A percentile compares a stretch with the other conserved stretches of the same genome.
phyloP scores from a whole-genome alignment of 148 eudicot genomes.

The Rhododendron vialii region DNA sequence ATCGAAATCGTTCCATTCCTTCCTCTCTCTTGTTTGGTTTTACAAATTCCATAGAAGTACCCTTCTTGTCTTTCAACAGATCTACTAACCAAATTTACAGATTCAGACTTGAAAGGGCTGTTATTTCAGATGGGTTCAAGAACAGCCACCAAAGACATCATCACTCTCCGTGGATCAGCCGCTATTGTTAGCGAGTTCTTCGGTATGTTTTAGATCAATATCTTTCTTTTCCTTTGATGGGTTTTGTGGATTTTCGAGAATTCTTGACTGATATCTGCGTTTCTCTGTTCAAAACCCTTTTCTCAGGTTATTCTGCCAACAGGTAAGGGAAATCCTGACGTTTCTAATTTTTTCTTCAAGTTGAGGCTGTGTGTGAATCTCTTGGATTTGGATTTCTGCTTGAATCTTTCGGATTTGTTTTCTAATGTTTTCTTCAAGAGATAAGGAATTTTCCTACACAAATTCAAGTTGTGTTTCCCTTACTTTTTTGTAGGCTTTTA shows the following conservation, averaged over 20 bases:
- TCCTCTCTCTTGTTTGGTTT: background rate
- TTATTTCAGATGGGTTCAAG: constrained; percentile 60
- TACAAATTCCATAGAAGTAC: background rate
- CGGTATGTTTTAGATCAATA: constrained; percentile 31
- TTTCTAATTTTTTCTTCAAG: background rate
- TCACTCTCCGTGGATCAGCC: constrained; percentile 92
- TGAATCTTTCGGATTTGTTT: background rate
- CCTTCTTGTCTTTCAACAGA: background rate
- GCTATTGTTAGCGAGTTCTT: constrained; percentile 93
- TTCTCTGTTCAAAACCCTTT: constrained; percentile 8
- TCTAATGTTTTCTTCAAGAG: background rate
- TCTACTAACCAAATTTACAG: background rate
- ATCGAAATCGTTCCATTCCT: background rate
- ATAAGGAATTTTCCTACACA: background rate
- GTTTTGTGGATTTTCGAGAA: background rate
- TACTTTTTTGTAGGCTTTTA: background rate
- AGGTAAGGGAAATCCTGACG: constrained; percentile 38
- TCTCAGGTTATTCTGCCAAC: constrained; percentile 93
- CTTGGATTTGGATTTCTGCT: background rate
- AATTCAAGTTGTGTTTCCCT: background rate
- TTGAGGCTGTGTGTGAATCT: background rate
- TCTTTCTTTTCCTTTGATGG: background rate
- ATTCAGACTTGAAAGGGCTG: background rate
- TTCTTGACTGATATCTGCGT: constrained; percentile 7
- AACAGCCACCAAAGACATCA: constrained; percentile 78